A percentile compares a stretch with the other conserved stretches of the same genome.
Conservation (phyloP, 1,284 basidiomycete genomes). For the Sparassis latifolia region DNA sequence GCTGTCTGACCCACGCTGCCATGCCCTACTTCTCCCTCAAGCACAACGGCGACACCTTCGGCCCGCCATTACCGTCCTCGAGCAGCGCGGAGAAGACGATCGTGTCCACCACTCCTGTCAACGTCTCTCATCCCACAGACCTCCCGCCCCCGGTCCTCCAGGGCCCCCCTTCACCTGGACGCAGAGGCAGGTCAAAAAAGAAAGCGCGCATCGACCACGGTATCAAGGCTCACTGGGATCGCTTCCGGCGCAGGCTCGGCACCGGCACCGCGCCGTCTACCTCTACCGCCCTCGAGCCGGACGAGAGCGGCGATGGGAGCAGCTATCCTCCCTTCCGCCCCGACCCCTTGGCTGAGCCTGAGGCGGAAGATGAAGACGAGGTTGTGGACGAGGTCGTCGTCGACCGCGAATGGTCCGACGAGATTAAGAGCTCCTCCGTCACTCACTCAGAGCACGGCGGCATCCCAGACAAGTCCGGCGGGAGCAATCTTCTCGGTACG, state of each 20-base stretch:
- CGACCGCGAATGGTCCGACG: constrained; percentile 59
- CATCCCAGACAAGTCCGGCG: constrained; percentile 39
- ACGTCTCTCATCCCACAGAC: constrained; percentile 1
- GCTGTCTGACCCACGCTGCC: too few species aligned
- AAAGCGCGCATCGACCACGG: constrained; percentile 29
- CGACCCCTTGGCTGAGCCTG: constrained; percentile 16
- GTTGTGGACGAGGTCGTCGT: constrained; percentile 65
- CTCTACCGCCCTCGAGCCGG: constrained; percentile 31
- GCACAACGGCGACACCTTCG: too few species aligned
- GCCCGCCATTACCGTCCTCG: not conserved
- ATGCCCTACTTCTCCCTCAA: too few species aligned
- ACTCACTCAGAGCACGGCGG: constrained; percentile 42
- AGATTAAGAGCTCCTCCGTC: constrained; percentile 41
- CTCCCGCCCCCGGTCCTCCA: constrained; percentile 17
- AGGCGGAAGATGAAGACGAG: constrained; percentile 29
- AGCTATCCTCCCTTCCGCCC: constrained; percentile 17
- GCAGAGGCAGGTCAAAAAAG: constrained; percentile 22
- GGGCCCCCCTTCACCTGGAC: constrained; percentile 8
- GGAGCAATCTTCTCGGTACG: constrained; percentile 28
- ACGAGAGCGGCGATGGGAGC: constrained; percentile 35
- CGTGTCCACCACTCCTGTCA: constrained; percentile 4
- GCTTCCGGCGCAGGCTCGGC: constrained; percentile 36
- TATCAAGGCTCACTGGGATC: constrained; percentile 36
- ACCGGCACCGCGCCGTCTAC: constrained; percentile 36
- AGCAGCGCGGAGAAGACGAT: constrained; percentile 3